Percentiles rank a stretch among this genome's conserved stretches.
These are phyloP conservation scores for Teratosphaeria gauchensis DNA, from an alignment of 2,329 filamentous ascomycete genomes.

Conservation along the genomic window DNA sequence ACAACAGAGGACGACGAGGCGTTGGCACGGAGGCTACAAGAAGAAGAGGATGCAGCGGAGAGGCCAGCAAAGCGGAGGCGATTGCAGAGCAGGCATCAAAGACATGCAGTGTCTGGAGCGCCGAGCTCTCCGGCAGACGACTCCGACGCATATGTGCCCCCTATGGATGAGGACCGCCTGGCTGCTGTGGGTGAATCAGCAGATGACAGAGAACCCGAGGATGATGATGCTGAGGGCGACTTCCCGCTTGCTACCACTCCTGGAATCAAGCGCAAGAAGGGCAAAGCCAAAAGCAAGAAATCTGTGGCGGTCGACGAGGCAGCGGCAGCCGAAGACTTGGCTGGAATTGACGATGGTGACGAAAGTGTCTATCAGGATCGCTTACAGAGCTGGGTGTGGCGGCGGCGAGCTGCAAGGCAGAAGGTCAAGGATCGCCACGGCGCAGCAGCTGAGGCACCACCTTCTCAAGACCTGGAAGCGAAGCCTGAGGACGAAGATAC, in stretches of 20 bases:
- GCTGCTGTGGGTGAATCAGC: constrained; percentile 31
- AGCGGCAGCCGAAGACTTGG: constrained; percentile 43
- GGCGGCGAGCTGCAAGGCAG: constrained; percentile 51
- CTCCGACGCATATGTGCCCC: constrained; percentile 33
- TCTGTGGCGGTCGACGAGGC: constrained; percentile 15
- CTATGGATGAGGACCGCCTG: constrained; percentile 30
- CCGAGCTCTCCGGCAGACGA: constrained; percentile 24
- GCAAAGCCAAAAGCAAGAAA: constrained; percentile 19
- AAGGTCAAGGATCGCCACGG: constrained; percentile 15
- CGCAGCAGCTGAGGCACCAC: constrained; percentile 1
- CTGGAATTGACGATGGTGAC: constrained; percentile 76
- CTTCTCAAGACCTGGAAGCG: constrained; percentile 9
- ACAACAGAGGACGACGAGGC: constrained; percentile 21
- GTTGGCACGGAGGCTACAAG: constrained; percentile 21
- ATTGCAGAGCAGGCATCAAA: constrained; percentile 20
- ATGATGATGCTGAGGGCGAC: constrained; percentile 31
- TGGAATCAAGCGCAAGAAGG: constrained; percentile 27
- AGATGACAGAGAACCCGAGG: constrained; percentile 25
- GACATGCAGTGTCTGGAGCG: constrained; percentile 13
- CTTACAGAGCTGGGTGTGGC: constrained; percentile 63
- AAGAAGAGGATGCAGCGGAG: constrained; percentile 28
- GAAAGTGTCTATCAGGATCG: constrained; percentile 70
- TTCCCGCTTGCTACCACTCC: constrained; percentile 26
- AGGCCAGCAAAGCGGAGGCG: constrained; percentile 34
- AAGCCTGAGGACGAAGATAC: constrained; percentile 30